Evolutionary conservation across 208 protist genomes (phyloP).

Genomic region (Leishmania mexicana): DNA sequence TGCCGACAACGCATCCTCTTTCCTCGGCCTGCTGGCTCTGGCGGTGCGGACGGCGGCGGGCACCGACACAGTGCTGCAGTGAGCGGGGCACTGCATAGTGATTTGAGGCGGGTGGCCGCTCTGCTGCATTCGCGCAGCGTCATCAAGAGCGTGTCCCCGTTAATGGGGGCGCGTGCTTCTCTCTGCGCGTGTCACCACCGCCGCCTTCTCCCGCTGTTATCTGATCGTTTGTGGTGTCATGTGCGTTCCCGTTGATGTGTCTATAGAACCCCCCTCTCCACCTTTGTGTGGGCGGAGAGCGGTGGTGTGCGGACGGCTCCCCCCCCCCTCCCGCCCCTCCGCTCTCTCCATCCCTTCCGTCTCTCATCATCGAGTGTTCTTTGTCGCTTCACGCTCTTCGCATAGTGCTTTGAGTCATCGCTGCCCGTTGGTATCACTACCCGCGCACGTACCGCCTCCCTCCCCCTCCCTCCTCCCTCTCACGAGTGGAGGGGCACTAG

Average conservation of each 20-base stretch:
- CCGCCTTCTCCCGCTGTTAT: not conserved
- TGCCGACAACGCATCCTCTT: constrained; percentile 60
- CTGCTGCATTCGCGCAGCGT: not conserved
- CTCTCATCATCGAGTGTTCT: not conserved
- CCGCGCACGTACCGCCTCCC: not conserved
- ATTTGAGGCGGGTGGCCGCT: not conserved
- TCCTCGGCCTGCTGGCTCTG: constrained; percentile 67
- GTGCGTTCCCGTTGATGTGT: constrained; percentile 1
- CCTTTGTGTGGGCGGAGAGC: not conserved
- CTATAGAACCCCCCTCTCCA: not conserved
- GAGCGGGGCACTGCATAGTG: not conserved
- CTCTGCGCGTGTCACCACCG: not conserved
- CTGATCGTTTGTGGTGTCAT: not conserved
- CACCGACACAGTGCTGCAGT: constrained; percentile 8
- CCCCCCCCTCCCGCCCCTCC: not conserved
- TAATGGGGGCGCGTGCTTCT: not conserved
- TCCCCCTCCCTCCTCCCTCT: not conserved
- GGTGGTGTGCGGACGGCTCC: not conserved
- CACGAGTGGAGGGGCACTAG: no score
- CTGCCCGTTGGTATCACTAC: not conserved
- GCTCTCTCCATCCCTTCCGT: not conserved
- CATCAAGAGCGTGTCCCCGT: not conserved
- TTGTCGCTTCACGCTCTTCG: not conserved
- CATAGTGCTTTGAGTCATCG: not conserved
- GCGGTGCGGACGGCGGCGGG: constrained; percentile 54